Percentiles rank a stretch among this genome's conserved stretches.
phyloP scores from a whole-genome alignment of 1,284 basidiomycete genomes.

The Heterobasidion occidentale region DNA sequence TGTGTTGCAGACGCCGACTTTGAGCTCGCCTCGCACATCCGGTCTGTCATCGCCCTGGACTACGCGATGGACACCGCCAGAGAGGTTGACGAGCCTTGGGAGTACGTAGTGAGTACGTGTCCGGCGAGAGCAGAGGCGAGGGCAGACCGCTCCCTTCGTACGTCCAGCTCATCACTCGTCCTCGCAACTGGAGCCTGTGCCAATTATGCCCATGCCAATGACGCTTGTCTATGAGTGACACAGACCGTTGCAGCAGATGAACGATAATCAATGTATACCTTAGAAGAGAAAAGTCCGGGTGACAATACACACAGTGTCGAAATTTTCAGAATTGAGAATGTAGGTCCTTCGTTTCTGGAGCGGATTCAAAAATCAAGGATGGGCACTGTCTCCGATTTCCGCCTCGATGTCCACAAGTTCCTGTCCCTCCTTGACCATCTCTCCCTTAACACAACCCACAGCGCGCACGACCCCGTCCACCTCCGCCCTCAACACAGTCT shows the following conservation, averaged over 20 bases:
- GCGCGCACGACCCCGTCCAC: constrained; percentile 60
- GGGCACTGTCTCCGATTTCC: not conserved
- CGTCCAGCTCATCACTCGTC: constrained; percentile 24
- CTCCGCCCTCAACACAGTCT: constrained; percentile 76
- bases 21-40: constrained; percentile 41
- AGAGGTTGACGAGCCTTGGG: constrained; percentile 47
- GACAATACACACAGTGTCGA: too few relatives aligned
- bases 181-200: too few relatives aligned
- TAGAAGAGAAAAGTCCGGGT: too few relatives aligned
- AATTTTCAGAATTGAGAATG: too few relatives aligned
- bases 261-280: too few relatives aligned
- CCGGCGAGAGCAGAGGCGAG: constrained; percentile 29
- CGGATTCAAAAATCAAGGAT: too few relatives aligned
- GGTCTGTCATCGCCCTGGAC: constrained; percentile 47
- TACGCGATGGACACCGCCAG: constrained; percentile 26
- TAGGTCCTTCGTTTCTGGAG: too few relatives aligned
- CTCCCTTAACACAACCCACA: constrained; percentile 72
- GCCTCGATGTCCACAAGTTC: constrained; percentile 65
- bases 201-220: too few relatives aligned
- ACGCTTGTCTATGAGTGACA: too few relatives aligned
- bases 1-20: constrained; percentile 30
- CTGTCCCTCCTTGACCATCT: constrained; percentile 84
- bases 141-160: constrained; percentile 27
- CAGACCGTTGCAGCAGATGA: too few relatives aligned
- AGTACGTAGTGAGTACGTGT: constrained; percentile 49